Percentiles rank a stretch among this genome's conserved stretches.
Evolutionary conservation across 768 basidiomycete species (phyloP).

Genomic region (Amanita inopinata): DNA sequence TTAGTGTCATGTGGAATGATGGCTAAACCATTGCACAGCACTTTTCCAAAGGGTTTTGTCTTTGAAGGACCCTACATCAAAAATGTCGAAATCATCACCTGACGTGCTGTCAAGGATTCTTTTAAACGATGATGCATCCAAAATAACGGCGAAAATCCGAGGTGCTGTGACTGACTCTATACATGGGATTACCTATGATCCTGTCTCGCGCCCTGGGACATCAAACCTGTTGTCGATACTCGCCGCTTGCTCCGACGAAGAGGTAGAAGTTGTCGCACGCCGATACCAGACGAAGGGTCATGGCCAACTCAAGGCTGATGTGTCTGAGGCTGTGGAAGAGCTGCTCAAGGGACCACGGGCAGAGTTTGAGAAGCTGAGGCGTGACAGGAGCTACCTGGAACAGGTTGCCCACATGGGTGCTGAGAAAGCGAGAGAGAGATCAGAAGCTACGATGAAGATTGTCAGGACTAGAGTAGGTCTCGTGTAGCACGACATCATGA

Average conservation of each 20-base stretch:
- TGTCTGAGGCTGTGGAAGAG: slow-evolving; percentile 64
- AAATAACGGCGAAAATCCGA: slow-evolving; percentile 65
- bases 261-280: slow-evolving; percentile 33
- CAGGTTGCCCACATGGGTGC: slow-evolving; percentile 58
- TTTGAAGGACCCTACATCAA: slow-evolving; percentile 72
- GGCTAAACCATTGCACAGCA: slow-evolving; percentile 33
- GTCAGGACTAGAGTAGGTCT: slow-evolving; percentile 65
- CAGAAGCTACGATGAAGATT: slow-evolving; percentile 51
- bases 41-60: slow-evolving; percentile 77
- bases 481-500: background rate
- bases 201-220: slow-evolving; percentile 67
- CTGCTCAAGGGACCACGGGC: slow-evolving; percentile 54
- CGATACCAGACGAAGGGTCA: slow-evolving; percentile 49
- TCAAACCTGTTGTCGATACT: slow-evolving; percentile 77
- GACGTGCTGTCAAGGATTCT: slow-evolving; percentile 75
- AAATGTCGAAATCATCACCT: slow-evolving; percentile 94
- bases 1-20: background rate
- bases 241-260: slow-evolving; percentile 54
- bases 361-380: slow-evolving; percentile 57
- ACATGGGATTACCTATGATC: slow-evolving; percentile 71
- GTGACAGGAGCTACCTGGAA: slow-evolving; percentile 49
- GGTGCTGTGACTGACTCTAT: slow-evolving; percentile 81
- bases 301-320: slow-evolving; percentile 62
- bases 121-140: slow-evolving; percentile 59
- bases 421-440: slow-evolving; percentile 48